These are phyloP conservation scores for Actinidia arguta DNA, from an alignment of 179 eudicot species.

Conservation along the genomic window DNA sequence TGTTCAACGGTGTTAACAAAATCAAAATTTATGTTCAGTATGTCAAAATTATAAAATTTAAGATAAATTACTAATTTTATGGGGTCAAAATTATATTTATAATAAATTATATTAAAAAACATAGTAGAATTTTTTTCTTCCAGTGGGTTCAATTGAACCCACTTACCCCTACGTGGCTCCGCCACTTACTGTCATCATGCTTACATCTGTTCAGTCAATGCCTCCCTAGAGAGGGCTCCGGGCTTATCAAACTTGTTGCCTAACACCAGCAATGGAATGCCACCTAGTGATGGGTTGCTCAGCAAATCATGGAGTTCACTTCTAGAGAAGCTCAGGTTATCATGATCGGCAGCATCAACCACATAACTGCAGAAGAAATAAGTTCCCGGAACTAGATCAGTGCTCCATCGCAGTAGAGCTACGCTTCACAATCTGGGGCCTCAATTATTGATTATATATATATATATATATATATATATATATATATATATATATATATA, in stretches of 20 bases:
- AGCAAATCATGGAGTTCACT: slow-evolving; percentile 96
- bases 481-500: not conserved
- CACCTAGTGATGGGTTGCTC: slow-evolving; percentile 78
- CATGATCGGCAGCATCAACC: slow-evolving; percentile 97
- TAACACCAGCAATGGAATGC: slow-evolving; percentile 95
- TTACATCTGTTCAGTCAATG: slow-evolving; percentile 90
- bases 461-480: no score
- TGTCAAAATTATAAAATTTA: no score
- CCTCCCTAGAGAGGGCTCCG: slow-evolving; percentile 79
- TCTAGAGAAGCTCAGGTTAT: slow-evolving; percentile 82
- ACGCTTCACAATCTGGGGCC: not conserved
- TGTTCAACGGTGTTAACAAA: no score
- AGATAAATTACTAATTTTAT: no score
- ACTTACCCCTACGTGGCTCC: no score
- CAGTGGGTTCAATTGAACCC: no score
- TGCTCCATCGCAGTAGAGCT: not conserved
- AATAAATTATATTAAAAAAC: no score
- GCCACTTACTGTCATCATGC: no score
- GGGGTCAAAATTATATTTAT: no score
- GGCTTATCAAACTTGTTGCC: slow-evolving; percentile 97
- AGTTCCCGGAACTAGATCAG: not conserved
- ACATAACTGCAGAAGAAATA: slow-evolving; percentile 71
- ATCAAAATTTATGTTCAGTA: no score
- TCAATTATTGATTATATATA: not conserved
- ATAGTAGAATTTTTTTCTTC: no score